Evolutionary conservation across 768 basidiomycete species (phyloP).

Genomic region (Tephrocybe sp.): DNA sequence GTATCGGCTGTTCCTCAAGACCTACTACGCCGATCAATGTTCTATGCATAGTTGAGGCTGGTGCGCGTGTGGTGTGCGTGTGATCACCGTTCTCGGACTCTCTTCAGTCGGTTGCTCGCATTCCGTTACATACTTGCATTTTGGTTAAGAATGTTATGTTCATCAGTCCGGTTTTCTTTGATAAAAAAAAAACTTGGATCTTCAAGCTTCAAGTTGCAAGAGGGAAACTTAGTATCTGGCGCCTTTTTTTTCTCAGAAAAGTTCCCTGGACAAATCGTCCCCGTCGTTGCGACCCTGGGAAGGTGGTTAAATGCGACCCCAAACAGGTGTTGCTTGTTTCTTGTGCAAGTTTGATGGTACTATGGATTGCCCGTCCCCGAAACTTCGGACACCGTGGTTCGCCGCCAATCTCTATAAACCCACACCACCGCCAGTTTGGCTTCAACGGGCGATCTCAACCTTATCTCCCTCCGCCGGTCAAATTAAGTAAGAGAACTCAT

Average conservation of each 20-base stretch:
- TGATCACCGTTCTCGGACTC: too few species aligned
- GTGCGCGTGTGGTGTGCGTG: too few species aligned
- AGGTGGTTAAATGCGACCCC: neutral
- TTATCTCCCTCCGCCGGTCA: conserved; percentile 2
- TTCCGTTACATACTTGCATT: too few species aligned
- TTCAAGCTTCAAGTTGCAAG: too few species aligned
- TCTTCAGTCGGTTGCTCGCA: too few species aligned
- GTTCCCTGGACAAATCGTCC: neutral
- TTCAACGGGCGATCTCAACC: conserved; percentile 7
- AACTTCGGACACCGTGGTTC: neutral
- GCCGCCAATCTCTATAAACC: neutral
- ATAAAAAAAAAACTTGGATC: neutral
- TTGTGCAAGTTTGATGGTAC: too few species aligned
- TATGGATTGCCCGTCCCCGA: neutral
- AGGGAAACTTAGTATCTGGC: neutral
- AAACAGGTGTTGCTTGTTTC: neutral
- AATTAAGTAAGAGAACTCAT: neutral
- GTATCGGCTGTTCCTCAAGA: neutral
- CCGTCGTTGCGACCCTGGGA: neutral
- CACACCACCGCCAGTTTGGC: neutral
- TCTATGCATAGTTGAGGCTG: neutral
- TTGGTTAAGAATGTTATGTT: too few species aligned
- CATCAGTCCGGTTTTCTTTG: too few species aligned
- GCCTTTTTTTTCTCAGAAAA: neutral
- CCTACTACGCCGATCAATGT: neutral